Conservation (phyloP, 2,329 filamentous ascomycete genomes). For the Diaporthe batatas region DNA sequence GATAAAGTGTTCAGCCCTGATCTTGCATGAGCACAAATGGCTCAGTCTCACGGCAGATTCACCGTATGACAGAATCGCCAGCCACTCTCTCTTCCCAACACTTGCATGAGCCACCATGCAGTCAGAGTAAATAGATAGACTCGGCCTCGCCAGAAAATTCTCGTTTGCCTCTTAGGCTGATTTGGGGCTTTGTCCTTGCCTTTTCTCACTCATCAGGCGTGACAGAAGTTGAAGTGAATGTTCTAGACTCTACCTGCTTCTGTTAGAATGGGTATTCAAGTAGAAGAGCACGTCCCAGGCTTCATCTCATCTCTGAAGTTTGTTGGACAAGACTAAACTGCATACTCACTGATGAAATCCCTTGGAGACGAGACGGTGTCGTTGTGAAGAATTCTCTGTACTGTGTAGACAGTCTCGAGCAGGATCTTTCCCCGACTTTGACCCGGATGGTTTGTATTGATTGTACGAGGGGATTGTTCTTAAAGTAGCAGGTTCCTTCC, state of each 20-base stretch:
- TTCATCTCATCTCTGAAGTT: neutral
- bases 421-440: neutral
- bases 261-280: neutral
- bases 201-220: neutral
- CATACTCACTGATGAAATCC: neutral
- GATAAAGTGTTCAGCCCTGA: slow-evolving; percentile 12
- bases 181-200: neutral
- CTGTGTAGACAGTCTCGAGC: neutral
- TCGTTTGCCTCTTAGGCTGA: neutral
- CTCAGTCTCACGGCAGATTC: slow-evolving; percentile 33
- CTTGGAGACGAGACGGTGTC: neutral
- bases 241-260: neutral
- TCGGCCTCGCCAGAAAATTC: neutral
- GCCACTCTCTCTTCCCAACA: neutral
- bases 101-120: slow-evolving; percentile 4
- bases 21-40: slow-evolving; percentile 20
- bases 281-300: no score
- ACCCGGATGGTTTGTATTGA: accelerated
- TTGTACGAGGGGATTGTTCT: neutral
- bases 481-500: neutral
- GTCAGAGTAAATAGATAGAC: neutral
- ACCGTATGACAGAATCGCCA: slow-evolving; percentile 1
- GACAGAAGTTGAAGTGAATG: neutral
- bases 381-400: neutral
- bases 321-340: no score